Percentiles rank a stretch among this genome's conserved stretches.
These are phyloP conservation scores for Adenanthera pavonina DNA, from an alignment of 306 rosid species.

Conservation along the genomic window DNA sequence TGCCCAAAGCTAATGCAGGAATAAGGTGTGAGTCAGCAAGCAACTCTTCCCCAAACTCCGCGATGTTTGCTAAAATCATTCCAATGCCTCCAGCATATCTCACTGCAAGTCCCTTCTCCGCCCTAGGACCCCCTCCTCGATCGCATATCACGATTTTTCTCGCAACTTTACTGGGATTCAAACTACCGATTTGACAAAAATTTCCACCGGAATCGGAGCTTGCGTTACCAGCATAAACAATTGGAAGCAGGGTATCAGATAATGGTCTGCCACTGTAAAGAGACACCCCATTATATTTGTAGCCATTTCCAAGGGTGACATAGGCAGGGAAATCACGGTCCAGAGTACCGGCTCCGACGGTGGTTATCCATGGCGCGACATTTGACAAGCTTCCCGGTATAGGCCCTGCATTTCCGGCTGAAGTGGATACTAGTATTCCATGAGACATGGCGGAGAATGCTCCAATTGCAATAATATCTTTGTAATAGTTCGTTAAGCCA, in stretches of 20 bases:
- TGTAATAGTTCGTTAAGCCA: constrained; percentile 48
- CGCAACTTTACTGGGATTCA: constrained; percentile 54
- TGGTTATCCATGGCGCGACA: constrained; percentile 86
- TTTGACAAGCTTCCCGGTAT: constrained; percentile 54
- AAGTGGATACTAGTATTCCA: constrained; percentile 75
- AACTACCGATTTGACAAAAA: constrained; percentile 52
- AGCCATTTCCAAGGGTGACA: constrained; percentile 65
- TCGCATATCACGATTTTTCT: constrained; percentile 88
- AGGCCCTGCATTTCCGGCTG: constrained; percentile 93
- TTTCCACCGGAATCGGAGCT: constrained; percentile 55
- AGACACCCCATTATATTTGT: constrained; percentile 63
- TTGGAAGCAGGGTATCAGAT: constrained; percentile 51
- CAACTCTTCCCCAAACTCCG: constrained; percentile 76
- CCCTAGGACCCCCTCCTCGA: constrained; percentile 78
- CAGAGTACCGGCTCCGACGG: constrained; percentile 90
- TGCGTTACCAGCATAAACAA: constrained; percentile 60
- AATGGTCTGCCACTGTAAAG: constrained; percentile 64
- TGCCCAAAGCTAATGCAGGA: constrained; percentile 75
- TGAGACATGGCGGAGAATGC: constrained; percentile 72
- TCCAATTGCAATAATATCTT: constrained; percentile 74
- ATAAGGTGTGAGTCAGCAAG: constrained; percentile 78
- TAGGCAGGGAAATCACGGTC: constrained; percentile 83
- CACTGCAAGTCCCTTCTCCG: constrained; percentile 72
- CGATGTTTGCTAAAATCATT: constrained; percentile 78
- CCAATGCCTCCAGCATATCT: constrained; percentile 81